phyloP scores from a whole-genome alignment of 169 alveolate genomes.

The Plasmodium adleri region DNA sequence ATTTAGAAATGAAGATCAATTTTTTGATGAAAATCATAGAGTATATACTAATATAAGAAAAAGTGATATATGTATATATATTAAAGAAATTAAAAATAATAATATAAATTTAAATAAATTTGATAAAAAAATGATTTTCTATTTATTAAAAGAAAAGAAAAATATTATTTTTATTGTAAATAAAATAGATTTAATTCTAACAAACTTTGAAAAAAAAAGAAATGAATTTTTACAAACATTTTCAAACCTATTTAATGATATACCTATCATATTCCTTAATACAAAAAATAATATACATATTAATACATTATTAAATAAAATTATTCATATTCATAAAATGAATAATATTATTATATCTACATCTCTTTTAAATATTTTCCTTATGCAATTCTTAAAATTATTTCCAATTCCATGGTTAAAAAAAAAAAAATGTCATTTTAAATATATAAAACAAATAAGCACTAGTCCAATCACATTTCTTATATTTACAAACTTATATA shows the following conservation, averaged over 20 bases:
- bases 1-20: slow-evolving; percentile 37
- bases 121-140: slow-evolving; percentile 63
- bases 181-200: slow-evolving; percentile 33
- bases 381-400: slow-evolving; percentile 28
- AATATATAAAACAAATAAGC: slow-evolving; percentile 49
- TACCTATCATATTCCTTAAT: slow-evolving; percentile 46
- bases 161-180: slow-evolving; percentile 38
- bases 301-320: slow-evolving; percentile 12
- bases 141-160: slow-evolving; percentile 52
- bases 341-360: slow-evolving; percentile 42
- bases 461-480: slow-evolving; percentile 52
- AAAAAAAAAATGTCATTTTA: slow-evolving; percentile 56
- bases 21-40: slow-evolving; percentile 15
- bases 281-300: slow-evolving; percentile 38
- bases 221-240: slow-evolving; percentile 39
- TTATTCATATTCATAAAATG: slow-evolving; percentile 37
- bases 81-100: slow-evolving; percentile 63
- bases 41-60: slow-evolving; percentile 46
- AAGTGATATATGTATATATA: slow-evolving; percentile 53
- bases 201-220: slow-evolving; percentile 44
- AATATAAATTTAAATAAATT: slow-evolving; percentile 26
- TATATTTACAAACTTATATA: slow-evolving; percentile 50
- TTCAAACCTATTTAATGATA: slow-evolving; percentile 20
- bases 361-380: slow-evolving; percentile 32
- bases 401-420: slow-evolving; percentile 70